Evolutionary conservation across 1,284 basidiomycete genomes (phyloP).

Genomic region (Heterobasidion occidentale): DNA sequence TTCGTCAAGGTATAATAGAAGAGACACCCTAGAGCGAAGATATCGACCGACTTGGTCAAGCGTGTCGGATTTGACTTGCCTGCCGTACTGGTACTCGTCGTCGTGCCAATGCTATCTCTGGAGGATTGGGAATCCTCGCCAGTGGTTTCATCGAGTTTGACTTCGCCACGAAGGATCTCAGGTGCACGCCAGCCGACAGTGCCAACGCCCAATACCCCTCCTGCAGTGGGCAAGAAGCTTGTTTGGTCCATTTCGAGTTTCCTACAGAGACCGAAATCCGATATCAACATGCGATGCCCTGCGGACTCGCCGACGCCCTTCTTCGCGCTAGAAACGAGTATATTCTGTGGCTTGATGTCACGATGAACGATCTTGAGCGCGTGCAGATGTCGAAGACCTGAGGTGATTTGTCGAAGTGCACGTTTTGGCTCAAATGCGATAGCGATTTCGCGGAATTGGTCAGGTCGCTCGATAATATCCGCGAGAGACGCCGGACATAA

Average conservation of each 20-base stretch:
- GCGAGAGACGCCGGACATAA: conserved; percentile 93
- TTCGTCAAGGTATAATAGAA: conserved; percentile 88
- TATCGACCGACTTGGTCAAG: conserved; percentile 89
- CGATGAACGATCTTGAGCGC: conserved; percentile 95
- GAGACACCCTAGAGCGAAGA: conserved; percentile 89
- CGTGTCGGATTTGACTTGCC: conserved; percentile 46
- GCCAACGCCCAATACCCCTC: conserved; percentile 81
- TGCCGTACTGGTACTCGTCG: conserved; percentile 27
- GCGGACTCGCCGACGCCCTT: conserved; percentile 33
- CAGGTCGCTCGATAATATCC: conserved; percentile 84
- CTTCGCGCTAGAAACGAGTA: conserved; percentile 77
- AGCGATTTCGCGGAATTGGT: conserved; percentile 62
- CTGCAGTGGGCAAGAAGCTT: conserved; percentile 77
- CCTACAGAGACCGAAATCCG: conserved; percentile 92
- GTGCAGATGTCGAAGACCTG: conserved; percentile 87
- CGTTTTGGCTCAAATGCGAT: conserved; percentile 79
- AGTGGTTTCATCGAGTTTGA: conserved; percentile 75
- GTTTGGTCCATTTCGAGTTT: conserved; percentile 91
- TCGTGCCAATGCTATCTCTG: conserved; percentile 49
- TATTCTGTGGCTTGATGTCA: conserved; percentile 99
- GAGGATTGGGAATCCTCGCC: conserved; percentile 63
- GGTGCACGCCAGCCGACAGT: conserved; percentile 94
- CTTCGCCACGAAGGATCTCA: conserved; percentile 86
- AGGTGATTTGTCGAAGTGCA: conserved; percentile 82
- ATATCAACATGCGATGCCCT: conserved; percentile 86